Conservation (phyloP, 441 rosid species). For the Mallotus japonicus region DNA sequence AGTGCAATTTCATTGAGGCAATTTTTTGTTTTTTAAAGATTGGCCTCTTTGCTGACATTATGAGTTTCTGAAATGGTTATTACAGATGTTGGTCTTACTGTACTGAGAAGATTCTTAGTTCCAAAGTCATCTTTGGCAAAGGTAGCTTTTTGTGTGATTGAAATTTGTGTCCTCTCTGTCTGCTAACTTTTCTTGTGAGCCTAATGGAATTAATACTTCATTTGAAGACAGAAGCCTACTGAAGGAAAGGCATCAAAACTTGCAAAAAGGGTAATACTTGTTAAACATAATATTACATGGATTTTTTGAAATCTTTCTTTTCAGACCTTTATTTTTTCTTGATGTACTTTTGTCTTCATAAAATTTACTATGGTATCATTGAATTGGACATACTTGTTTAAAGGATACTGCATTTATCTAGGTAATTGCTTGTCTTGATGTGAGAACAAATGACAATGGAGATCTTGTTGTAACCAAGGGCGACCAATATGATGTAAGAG, state of each 20-base stretch:
- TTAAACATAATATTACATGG: constrained; percentile 16
- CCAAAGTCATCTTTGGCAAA: constrained; percentile 45
- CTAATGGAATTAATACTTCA: constrained; percentile 48
- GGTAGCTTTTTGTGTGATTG: constrained; percentile 47
- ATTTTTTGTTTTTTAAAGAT: not conserved
- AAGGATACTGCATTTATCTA: constrained; percentile 29
- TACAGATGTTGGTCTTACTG: constrained; percentile 93
- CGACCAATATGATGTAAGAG: constrained; percentile 94
- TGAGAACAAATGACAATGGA: constrained; percentile 85
- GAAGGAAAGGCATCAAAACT: constrained; percentile 79
- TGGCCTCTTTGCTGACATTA: constrained; percentile 10
- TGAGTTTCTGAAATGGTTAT: constrained; percentile 23
- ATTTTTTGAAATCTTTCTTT: constrained; percentile 13
- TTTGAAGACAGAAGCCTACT: constrained; percentile 71
- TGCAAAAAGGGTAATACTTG: constrained; percentile 82
- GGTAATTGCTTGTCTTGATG: constrained; percentile 99
- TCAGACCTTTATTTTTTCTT: not conserved
- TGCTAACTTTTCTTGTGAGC: constrained; percentile 4
- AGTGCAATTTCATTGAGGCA: not conserved
- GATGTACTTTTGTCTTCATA: not conserved
- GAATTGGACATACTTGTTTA: not conserved
- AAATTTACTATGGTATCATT: not conserved
- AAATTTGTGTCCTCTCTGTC: constrained; percentile 16
- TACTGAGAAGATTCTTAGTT: constrained; percentile 75
- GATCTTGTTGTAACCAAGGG: constrained; percentile 99